Evolutionary conservation across 2,329 filamentous ascomycete species (phyloP).

Genomic region (Zymoseptoria passerinii): DNA sequence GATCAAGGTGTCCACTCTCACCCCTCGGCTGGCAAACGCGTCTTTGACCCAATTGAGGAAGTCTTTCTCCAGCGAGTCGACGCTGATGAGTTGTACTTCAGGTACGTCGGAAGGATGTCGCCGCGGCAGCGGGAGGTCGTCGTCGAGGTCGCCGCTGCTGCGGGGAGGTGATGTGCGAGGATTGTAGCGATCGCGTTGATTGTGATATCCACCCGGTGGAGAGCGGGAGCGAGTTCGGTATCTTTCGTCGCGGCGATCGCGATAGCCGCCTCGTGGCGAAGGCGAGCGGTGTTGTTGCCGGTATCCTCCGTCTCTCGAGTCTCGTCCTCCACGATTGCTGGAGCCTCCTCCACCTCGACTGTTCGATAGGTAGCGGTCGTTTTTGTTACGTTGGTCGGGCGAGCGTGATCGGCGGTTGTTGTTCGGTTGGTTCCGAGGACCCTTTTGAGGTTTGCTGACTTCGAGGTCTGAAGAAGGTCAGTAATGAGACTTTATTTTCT

Average conservation of each 20-base stretch:
- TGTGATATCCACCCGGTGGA: constrained; percentile 36
- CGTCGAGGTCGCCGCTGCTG: constrained; percentile 46
- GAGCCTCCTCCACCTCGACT: constrained; percentile 12
- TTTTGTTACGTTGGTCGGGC: constrained; percentile 49
- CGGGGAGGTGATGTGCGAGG: constrained; percentile 55
- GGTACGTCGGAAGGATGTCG: constrained; percentile 69
- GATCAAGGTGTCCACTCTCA: constrained; percentile 72
- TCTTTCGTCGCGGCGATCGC: constrained; percentile 27
- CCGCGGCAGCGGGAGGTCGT: constrained; percentile 62
- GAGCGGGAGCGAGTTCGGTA: constrained; percentile 31
- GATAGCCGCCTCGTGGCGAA: constrained; percentile 36
- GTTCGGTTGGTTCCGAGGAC: constrained; percentile 26
- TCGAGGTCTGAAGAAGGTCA: constrained; percentile 45
- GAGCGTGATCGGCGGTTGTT: constrained; percentile 48
- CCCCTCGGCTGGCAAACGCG: constrained; percentile 60
- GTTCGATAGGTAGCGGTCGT: constrained; percentile 39
- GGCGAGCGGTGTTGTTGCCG: constrained; percentile 36
- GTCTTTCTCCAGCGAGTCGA: constrained; percentile 67
- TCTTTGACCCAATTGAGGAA: constrained; percentile 78
- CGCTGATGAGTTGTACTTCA: constrained; percentile 78
- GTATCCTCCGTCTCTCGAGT: constrained; percentile 53
- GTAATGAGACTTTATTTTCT: neutral
- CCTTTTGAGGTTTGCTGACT: constrained; percentile 72
- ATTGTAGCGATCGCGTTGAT: constrained; percentile 36
- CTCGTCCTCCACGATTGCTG: constrained; percentile 41